Percentiles rank a stretch among this genome's conserved stretches.
Evolutionary conservation across 345 rosid genomes (phyloP).

Genomic region (Luvunga scandens): DNA sequence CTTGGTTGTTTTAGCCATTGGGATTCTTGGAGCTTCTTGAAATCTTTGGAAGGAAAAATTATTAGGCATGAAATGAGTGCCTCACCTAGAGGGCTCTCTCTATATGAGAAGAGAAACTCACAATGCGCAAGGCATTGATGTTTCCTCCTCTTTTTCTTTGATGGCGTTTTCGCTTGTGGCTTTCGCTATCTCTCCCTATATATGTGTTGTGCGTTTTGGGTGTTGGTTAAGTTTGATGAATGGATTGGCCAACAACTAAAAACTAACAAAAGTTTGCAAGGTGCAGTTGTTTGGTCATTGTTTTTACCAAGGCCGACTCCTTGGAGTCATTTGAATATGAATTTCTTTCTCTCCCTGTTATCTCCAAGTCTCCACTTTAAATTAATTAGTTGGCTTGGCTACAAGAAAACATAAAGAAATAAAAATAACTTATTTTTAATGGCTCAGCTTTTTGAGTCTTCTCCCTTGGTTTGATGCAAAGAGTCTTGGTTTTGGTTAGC

Average conservation of each 20-base stretch:
- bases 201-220: conserved; percentile 21
- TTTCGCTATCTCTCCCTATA: background rate
- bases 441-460: conserved; percentile 5
- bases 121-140: conserved; percentile 10
- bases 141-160: conserved; percentile 6
- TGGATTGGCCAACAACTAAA: conserved; percentile 49
- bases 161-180: background rate
- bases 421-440: background rate
- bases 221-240: conserved; percentile 24
- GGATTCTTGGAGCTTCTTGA: conserved; percentile 23
- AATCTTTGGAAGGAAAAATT: conserved; percentile 11
- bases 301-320: background rate
- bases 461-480: background rate
- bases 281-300: conserved; percentile 30
- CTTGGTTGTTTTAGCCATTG: conserved; percentile 49
- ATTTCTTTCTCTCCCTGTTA: background rate
- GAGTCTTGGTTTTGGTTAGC: background rate
- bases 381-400: background rate
- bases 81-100: conserved; percentile 11
- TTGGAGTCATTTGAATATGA: background rate
- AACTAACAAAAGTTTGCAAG: conserved; percentile 29
- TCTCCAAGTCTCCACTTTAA: background rate
- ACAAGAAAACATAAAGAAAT: background rate
- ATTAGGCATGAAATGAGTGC: conserved; percentile 18
- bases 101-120: background rate